Conservation (phyloP, 2,329 filamentous ascomycete species). For the Hymenoscyphus linearis region DNA sequence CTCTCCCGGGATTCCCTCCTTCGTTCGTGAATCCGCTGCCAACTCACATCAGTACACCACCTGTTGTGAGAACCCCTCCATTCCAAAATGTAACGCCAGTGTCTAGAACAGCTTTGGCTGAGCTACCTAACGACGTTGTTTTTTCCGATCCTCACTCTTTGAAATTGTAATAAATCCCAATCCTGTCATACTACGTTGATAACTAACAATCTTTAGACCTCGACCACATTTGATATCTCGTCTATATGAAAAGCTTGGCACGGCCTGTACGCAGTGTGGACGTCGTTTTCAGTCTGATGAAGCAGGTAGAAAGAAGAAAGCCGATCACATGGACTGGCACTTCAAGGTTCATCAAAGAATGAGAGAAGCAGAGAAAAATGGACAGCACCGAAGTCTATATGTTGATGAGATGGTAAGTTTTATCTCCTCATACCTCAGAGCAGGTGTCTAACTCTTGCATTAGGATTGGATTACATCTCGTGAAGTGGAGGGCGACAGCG, state of each 20-base stretch:
- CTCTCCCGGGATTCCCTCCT: constrained; percentile 36
- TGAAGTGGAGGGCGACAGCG: constrained; percentile 68
- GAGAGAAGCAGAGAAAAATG: constrained; percentile 77
- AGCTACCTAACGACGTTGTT: constrained; percentile 43
- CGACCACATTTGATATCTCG: constrained; percentile 67
- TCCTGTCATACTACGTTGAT: constrained; percentile 10
- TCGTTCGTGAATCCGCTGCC: constrained; percentile 26
- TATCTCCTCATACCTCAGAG: not conserved
- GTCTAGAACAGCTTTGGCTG: constrained; percentile 23
- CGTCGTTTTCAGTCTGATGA: constrained; percentile 75
- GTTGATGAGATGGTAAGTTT: constrained; percentile 73
- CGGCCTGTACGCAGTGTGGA: constrained; percentile 87
- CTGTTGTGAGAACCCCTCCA: constrained; percentile 26
- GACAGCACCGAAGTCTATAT: constrained; percentile 91
- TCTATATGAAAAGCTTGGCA: constrained; percentile 76
- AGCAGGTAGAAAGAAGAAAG: constrained; percentile 79
- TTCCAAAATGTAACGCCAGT: constrained; percentile 24
- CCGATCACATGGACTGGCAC: constrained; percentile 95
- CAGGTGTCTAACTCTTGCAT: constrained; percentile 24
- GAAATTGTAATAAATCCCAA: constrained; percentile 57
- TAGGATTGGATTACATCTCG: constrained; percentile 87
- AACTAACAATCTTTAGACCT: constrained; percentile 43
- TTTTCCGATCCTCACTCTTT: constrained; percentile 60
- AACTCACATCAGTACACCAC: constrained; percentile 2
- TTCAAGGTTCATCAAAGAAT: constrained; percentile 90